Evolutionary conservation across 1,284 basidiomycete species (phyloP).

Genomic region (Pascua sp.): DNA sequence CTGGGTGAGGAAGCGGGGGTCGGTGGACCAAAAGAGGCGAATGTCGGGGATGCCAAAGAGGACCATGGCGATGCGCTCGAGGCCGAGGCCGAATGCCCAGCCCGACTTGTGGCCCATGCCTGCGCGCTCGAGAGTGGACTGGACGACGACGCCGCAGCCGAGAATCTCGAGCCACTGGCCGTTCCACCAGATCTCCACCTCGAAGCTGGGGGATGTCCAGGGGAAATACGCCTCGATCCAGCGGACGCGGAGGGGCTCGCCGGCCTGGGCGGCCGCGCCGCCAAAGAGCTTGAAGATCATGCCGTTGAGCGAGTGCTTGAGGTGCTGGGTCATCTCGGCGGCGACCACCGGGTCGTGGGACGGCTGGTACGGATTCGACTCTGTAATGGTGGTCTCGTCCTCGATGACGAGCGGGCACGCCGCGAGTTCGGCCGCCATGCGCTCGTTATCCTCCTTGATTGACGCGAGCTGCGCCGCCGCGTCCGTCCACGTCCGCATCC

Average conservation of each 20-base stretch:
- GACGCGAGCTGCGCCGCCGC: conserved; percentile 42
- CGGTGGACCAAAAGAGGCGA: conserved; percentile 95
- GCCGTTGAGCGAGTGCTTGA: conserved; percentile 88
- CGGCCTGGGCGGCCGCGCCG: conserved; percentile 50
- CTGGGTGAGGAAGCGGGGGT: conserved; percentile 81
- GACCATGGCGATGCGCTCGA: conserved; percentile 98
- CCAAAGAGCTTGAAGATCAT: conserved; percentile 83
- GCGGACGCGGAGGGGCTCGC: conserved; percentile 71
- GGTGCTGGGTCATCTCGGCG: conserved; percentile 70
- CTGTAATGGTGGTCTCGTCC: conserved; percentile 71
- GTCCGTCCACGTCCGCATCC: conserved; percentile 70
- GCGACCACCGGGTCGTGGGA: conserved; percentile 69
- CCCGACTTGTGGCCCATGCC: conserved; percentile 79
- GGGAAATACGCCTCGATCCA: conserved; percentile 99
- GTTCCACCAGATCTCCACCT: conserved; percentile 94
- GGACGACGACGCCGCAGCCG: conserved; percentile 87
- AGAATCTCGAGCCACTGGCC: conserved; percentile 97
- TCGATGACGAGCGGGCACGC: conserved; percentile 75
- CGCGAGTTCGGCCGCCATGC: conserved; percentile 61
- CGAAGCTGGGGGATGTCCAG: conserved; percentile 94
- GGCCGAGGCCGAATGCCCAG: conserved; percentile 97
- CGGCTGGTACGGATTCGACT: conserved; percentile 75
- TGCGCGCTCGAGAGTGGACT: conserved; percentile 80
- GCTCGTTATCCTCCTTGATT: conserved; percentile 50
- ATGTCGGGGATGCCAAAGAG: conserved; percentile 97